Conservation (phyloP, 495 filamentous ascomycete genomes). For the Chlorociboria aeruginascens region DNA sequence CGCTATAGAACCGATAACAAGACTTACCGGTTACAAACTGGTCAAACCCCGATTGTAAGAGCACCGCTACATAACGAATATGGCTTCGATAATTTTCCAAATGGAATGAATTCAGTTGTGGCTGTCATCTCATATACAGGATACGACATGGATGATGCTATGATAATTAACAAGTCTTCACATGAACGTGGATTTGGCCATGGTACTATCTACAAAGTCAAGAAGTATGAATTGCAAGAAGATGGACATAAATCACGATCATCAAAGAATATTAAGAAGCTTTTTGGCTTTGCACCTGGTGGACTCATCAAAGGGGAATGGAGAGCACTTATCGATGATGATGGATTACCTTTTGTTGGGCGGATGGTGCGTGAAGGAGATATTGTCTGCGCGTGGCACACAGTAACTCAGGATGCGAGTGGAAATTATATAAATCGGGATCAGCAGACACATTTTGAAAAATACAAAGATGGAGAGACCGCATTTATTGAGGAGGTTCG, state of each 20-base stretch:
- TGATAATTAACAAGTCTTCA: slow-evolving; percentile 97
- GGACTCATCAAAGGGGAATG: slow-evolving; percentile 47
- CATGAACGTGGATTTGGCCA: slow-evolving; percentile 96
- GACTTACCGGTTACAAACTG: slow-evolving; percentile 85
- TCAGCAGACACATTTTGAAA: slow-evolving; percentile 67
- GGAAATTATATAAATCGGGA: slow-evolving; percentile 68
- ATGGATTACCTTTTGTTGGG: slow-evolving; percentile 76
- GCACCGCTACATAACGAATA: slow-evolving; percentile 90
- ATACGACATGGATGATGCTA: slow-evolving; percentile 99
- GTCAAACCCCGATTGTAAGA: slow-evolving; percentile 89
- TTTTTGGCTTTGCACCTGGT: slow-evolving; percentile 77
- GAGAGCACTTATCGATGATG: slow-evolving; percentile 62
- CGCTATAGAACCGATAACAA: slow-evolving; percentile 94
- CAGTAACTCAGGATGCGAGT: slow-evolving; percentile 65
- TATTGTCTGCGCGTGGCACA: slow-evolving; percentile 78
- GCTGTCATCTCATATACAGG: slow-evolving; percentile 98
- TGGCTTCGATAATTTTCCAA: slow-evolving; percentile 95
- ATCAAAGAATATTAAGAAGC: slow-evolving; percentile 43
- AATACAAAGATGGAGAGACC: slow-evolving; percentile 82
- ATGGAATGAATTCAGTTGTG: slow-evolving; percentile 92
- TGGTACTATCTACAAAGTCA: slow-evolving; percentile 95
- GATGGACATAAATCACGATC: slow-evolving; percentile 37
- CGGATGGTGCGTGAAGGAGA: slow-evolving; percentile 65
- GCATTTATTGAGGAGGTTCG: slow-evolving; percentile 90
- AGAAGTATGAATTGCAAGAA: slow-evolving; percentile 72